Base-by-base conservation (phyloP, 805 yeast species). In the Torulaspora delbrueckii region DNA sequence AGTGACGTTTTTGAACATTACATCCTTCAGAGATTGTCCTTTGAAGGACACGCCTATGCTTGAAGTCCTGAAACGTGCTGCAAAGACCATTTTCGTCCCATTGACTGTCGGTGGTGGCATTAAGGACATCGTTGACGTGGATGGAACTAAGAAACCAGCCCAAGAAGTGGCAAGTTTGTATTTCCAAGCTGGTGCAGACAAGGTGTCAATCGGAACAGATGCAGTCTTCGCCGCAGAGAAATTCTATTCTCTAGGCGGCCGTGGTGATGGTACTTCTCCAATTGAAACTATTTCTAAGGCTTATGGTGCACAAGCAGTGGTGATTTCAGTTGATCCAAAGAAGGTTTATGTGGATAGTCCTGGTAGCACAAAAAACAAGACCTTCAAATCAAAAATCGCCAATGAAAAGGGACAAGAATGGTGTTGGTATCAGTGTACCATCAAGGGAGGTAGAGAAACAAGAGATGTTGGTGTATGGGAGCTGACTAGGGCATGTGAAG, bases 61-160 rank as follows among this genome's bases (percentile, higher is more conserved):
- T 45, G 90, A 89, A 56, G 96, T 93, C 2, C 72, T 93, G 53
- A 79, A 77, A 51, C 70, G 72, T 48, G 86, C 97, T 0, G 95
- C 96, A 9, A 83, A 84, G 65, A 83, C 95, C 1, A 86, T 91
- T 41, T 93, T 93, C 69, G 99, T 93, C 10, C 99, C 99, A 7
- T 73, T 93, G 52, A 93, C 99, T 0, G 96, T 93, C 34, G 99
- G 99, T 36, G 99, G 99, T 47, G 99, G 99, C 38, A 93, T 93
- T 52, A 82, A 86, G 54, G 98, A 91, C 63, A 79, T 87, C 53
- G 76, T 78, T 23, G 98, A 93, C 55, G 95, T 96, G 1, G 86
- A 78, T 53, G 95, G 95, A 26, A 80, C 85, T 6, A 57, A 66
- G 7, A 79, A 87, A 10, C 82, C 96, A 5, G 98, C 98, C 0